Evolutionary conservation across 2,329 filamentous ascomycete genomes (phyloP).

Genomic region (Triangularia setosa): DNA sequence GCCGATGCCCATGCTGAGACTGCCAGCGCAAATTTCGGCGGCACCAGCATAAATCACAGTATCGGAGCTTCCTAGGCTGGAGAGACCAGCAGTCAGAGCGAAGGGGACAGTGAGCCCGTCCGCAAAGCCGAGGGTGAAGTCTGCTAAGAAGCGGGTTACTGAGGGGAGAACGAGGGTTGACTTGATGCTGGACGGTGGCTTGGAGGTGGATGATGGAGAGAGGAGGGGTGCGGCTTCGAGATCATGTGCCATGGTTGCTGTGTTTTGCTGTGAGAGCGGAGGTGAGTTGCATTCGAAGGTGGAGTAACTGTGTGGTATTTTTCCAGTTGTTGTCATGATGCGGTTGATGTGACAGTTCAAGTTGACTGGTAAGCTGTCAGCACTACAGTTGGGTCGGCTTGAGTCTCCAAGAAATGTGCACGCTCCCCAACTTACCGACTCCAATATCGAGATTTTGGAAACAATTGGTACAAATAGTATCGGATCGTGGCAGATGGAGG

Average conservation of each 20-base stretch:
- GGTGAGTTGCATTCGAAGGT: background rate
- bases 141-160: background rate
- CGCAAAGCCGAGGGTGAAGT: slow-evolving; percentile 55
- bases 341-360: background rate
- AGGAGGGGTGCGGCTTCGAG: background rate
- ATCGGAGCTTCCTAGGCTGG: slow-evolving; percentile 56
- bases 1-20: slow-evolving; percentile 70
- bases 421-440: background rate
- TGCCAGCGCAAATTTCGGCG: slow-evolving; percentile 66
- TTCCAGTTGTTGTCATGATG: background rate
- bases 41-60: slow-evolving; percentile 65
- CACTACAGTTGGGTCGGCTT: background rate
- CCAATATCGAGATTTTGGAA: background rate
- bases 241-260: background rate
- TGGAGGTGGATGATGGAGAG: background rate
- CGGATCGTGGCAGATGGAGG: background rate
- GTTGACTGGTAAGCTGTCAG: background rate
- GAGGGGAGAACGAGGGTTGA: background rate
- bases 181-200: background rate
- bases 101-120: slow-evolving; percentile 74
- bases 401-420: background rate
- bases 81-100: slow-evolving; percentile 67
- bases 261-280: background rate
- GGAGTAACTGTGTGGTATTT: background rate
- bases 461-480: background rate